Conservation (phyloP, 495 filamentous ascomycete genomes). For the Lophiostoma macrostomum region DNA sequence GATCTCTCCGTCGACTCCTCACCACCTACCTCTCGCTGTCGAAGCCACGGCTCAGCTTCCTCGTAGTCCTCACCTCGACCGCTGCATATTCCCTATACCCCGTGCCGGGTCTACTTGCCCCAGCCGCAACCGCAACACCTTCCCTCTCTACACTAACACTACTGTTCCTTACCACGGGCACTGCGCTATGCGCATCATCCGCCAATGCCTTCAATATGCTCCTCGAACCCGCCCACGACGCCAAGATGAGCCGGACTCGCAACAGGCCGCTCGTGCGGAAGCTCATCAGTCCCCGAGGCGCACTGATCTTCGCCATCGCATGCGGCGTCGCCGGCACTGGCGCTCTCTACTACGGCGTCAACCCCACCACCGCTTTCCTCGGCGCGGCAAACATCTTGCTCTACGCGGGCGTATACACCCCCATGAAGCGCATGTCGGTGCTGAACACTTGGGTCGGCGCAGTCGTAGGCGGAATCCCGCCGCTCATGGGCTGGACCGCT, state of each 20-base stretch:
- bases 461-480: conserved; percentile 87
- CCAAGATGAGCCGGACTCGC: conserved; percentile 84
- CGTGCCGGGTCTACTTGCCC: conserved; percentile 70
- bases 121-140: conserved; percentile 68
- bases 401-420: conserved; percentile 90
- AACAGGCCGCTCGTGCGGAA: conserved; percentile 86
- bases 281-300: conserved; percentile 70
- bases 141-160: conserved; percentile 88
- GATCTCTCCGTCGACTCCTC: conserved; percentile 69
- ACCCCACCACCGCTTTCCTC: conserved; percentile 85
- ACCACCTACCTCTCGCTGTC: conserved; percentile 88
- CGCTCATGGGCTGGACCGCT: conserved; percentile 96
- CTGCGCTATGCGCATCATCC: conserved; percentile 76
- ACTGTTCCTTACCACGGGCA: conserved; percentile 86
- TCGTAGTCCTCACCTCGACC: conserved; percentile 88
- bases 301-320: conserved; percentile 71
- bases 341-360: conserved; percentile 81
- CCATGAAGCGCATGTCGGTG: conserved; percentile 80
- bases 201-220: conserved; percentile 98
- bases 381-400: conserved; percentile 81
- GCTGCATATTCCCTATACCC: conserved; percentile 92
- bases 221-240: conserved; percentile 85
- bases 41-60: conserved; percentile 88
- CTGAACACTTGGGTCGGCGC: conserved; percentile 96
- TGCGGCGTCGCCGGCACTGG: conserved; percentile 64